Evolutionary conservation across 208 protist genomes (phyloP), one percentile per base, ranked within the genome.

Genomic region (Blechomonas ayalai): DNA sequence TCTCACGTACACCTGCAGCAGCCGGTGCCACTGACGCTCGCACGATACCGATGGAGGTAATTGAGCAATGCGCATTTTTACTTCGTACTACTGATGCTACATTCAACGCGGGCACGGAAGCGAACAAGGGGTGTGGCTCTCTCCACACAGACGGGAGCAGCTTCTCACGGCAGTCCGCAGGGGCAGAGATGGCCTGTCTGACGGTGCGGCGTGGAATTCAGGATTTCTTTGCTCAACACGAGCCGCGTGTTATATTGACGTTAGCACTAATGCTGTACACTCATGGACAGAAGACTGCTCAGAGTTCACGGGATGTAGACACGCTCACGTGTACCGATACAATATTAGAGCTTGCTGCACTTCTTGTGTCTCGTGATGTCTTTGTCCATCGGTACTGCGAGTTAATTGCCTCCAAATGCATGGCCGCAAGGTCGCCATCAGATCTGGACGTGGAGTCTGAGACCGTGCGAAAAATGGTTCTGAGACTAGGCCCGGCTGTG

Each of bases 281-380:
- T 18, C 62, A 80, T 13, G 35, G 73, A 1, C 26, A 3, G 48
- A 23, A 24, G 32, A 23, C 24, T n/a, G n/a, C n/a, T n/a, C n/a
- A n/a, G n/a, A n/a, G n/a, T n/a, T n/a, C 19, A 27, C 16, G 4
- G 41, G 6, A 29, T 42, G 39, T 50, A 3, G 45, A 43, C 7
- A 24, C 49, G 6, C 25, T 65, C n/a, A n/a, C n/a, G n/a, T n/a
- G n/a, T n/a, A n/a, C n/a, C n/a, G 68, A 87, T 45, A 82, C 67
- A 4, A 61, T 91, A 15, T 52, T 91, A n/a, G 74, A 80, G 20
- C 68, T 91, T 32, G 66, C 61, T 26, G 73, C 78, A 0, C 54
- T 91, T 16, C 69, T 87, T 1, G 67, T 63, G 36, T 67, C 61
- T 5, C 62, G 62, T 27, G 78, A 87, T 48, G 43, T 71, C 34